phyloP scores from a whole-genome alignment of 2,329 filamentous ascomycete species.

The Pleurostoma richardsiae region DNA sequence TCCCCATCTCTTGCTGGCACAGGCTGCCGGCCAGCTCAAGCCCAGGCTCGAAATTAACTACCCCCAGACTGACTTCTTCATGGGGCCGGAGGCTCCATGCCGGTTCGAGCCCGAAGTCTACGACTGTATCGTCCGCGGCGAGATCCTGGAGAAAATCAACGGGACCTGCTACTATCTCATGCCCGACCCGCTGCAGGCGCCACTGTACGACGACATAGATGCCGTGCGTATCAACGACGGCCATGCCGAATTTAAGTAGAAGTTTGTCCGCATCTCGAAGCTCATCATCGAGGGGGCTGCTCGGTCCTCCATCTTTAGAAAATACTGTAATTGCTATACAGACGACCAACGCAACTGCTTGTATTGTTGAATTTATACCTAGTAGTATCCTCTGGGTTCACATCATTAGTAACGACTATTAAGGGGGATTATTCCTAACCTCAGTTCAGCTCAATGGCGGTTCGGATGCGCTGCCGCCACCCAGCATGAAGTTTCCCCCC shows the following conservation, averaged over 20 bases:
- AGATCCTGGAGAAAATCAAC: constrained; percentile 4
- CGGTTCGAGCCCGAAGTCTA: constrained; percentile 4
- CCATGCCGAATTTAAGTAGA: constrained; percentile 6
- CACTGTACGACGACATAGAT: constrained; percentile 3
- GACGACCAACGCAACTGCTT: neutral
- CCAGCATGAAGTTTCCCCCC: no score
- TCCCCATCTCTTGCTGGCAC: no score
- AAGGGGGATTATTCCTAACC: no score
- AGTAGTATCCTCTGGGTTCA: no score
- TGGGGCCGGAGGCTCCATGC: constrained; percentile 2
- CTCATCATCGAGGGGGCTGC: constrained; percentile 2
- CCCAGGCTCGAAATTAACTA: neutral
- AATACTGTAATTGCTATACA: constrained; percentile 4
- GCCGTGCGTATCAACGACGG: constrained; percentile 6
- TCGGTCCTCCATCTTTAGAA: constrained; percentile 1
- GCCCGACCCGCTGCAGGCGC: constrained; percentile 2
- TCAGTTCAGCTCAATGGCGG: no score
- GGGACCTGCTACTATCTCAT: constrained; percentile 6
- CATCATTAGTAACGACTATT: no score
- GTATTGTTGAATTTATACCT: no score
- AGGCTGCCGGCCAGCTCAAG: no score
- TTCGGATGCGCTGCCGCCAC: no score
- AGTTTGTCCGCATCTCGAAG: constrained; percentile 5
- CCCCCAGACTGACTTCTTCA: constrained; percentile 4
- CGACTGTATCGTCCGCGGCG: constrained; percentile 3